phyloP scores from a whole-genome alignment of 371 early-diverging fungal genomes.

The Coemansia sp. region DNA sequence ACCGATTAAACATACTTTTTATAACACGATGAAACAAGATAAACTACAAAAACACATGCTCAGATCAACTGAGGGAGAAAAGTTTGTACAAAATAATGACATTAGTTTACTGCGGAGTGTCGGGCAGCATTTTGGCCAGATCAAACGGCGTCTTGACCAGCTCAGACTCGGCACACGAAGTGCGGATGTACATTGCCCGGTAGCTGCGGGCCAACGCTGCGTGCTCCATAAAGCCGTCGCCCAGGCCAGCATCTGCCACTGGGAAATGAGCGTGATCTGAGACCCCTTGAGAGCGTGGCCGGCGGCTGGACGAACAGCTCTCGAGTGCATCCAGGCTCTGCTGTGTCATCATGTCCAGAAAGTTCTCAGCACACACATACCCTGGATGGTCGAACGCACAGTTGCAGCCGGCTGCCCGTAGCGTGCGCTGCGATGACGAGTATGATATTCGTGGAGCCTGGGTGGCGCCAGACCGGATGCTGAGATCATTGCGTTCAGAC shows the following conservation, averaged over 20 bases:
- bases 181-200: constrained; percentile 43
- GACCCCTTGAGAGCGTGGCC: constrained; percentile 32
- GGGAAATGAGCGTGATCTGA: constrained; percentile 4
- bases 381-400: constrained; percentile 2
- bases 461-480: background rate
- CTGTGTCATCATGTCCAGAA: background rate
- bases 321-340: constrained; percentile 14
- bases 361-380: constrained; percentile 4
- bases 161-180: constrained; percentile 38
- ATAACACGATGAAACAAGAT: background rate
- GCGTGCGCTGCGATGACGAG: constrained; percentile 25
- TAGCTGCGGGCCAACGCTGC: constrained; percentile 10
- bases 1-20: background rate
- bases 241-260: background rate
- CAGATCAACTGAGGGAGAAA: constrained; percentile 1
- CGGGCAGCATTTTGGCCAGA: constrained; percentile 43
- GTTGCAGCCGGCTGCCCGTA: constrained; percentile 6
- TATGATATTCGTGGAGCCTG: constrained; percentile 15
- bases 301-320: constrained; percentile 8
- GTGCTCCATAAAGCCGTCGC: background rate
- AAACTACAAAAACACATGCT: constrained; percentile 1
- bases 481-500: background rate
- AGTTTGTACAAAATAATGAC: background rate
- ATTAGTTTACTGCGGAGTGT: constrained; percentile 23
- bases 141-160: constrained; percentile 47